Percentiles rank a stretch among this genome's conserved stretches.
Evolutionary conservation across 2,329 filamentous ascomycete genomes (phyloP).

Genomic region (Fusarium lateritium): DNA sequence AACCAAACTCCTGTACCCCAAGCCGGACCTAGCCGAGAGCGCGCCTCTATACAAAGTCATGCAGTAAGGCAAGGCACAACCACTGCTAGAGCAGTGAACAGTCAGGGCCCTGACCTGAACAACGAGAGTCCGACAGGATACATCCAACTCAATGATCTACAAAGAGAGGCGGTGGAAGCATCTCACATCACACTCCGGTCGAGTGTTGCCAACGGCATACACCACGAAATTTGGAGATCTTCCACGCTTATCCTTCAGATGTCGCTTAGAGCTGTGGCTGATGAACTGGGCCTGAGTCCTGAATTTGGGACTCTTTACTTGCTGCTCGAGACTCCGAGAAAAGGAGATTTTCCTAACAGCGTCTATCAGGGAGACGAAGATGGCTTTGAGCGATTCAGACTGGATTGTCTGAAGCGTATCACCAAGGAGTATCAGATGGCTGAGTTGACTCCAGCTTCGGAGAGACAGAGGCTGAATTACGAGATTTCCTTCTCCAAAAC

Average conservation of each 20-base stretch:
- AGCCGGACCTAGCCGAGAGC: neutral
- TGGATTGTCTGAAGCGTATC: constrained; percentile 1
- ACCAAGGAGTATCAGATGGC: neutral
- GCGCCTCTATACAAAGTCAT: neutral
- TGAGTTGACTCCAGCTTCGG: neutral
- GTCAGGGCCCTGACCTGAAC: too few relatives aligned
- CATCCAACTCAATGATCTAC: neutral
- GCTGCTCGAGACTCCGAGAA: neutral
- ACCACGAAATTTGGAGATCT: neutral
- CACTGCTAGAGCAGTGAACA: neutral
- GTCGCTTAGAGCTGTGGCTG: constrained; percentile 2
- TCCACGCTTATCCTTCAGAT: constrained; percentile 8
- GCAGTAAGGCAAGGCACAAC: neutral
- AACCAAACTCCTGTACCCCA: neutral
- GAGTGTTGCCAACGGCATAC: neutral
- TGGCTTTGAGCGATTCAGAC: neutral
- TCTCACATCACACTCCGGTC: neutral
- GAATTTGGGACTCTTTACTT: constrained; percentile 1
- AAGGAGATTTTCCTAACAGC: neutral
- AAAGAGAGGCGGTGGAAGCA: neutral
- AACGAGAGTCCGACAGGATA: neutral
- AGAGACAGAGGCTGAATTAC: neutral
- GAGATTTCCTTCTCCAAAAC: neutral
- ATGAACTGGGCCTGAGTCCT: neutral
- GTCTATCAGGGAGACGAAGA: neutral